Percentiles rank a stretch among this genome's conserved stretches.
These are phyloP conservation scores for Candida coquimbonensis DNA, from an alignment of 805 yeast genomes.

Conservation along the genomic window DNA sequence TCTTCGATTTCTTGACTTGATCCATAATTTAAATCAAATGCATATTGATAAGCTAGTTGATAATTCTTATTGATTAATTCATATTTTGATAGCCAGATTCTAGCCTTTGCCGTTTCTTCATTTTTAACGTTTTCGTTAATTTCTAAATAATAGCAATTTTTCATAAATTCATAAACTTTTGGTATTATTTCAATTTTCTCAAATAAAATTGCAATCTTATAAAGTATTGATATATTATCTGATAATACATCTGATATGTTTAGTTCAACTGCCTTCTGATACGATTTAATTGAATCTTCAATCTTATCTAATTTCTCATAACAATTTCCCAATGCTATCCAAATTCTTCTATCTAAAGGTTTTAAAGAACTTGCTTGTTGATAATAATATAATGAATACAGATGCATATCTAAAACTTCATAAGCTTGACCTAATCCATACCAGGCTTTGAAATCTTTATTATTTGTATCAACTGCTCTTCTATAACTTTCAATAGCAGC, in stretches of 20 bases:
- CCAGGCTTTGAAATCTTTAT: slow-evolving; percentile 94
- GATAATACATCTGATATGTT: slow-evolving; percentile 37
- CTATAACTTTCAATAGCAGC: slow-evolving; percentile 96
- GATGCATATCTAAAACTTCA: slow-evolving; percentile 91
- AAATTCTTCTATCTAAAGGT: slow-evolving; percentile 87
- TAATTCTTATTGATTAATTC: slow-evolving; percentile 53
- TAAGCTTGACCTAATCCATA: slow-evolving; percentile 98
- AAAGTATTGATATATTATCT: slow-evolving; percentile 49
- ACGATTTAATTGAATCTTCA: slow-evolving; percentile 73
- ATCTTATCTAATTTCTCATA: slow-evolving; percentile 69
- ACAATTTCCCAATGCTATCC: slow-evolving; percentile 93
- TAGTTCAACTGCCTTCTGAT: slow-evolving; percentile 63
- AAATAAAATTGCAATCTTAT: slow-evolving; percentile 60
- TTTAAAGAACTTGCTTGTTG: slow-evolving; percentile 85
- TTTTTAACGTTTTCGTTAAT: slow-evolving; percentile 50
- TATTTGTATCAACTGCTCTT: slow-evolving; percentile 84
- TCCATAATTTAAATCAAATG: slow-evolving; percentile 63
- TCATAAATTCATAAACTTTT: slow-evolving; percentile 24
- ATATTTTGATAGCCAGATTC: slow-evolving; percentile 77
- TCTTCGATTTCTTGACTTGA: slow-evolving; percentile 86
- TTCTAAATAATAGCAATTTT: slow-evolving; percentile 54
- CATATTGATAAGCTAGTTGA: slow-evolving; percentile 65
- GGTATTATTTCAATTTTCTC: slow-evolving; percentile 44
- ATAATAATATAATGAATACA: slow-evolving; percentile 86
- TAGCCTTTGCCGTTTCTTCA: slow-evolving; percentile 71